Percentiles rank a stretch among this genome's conserved stretches.
Conservation (phyloP, 192 early-diverging fungal species). For the Coemansia sp. region DNA sequence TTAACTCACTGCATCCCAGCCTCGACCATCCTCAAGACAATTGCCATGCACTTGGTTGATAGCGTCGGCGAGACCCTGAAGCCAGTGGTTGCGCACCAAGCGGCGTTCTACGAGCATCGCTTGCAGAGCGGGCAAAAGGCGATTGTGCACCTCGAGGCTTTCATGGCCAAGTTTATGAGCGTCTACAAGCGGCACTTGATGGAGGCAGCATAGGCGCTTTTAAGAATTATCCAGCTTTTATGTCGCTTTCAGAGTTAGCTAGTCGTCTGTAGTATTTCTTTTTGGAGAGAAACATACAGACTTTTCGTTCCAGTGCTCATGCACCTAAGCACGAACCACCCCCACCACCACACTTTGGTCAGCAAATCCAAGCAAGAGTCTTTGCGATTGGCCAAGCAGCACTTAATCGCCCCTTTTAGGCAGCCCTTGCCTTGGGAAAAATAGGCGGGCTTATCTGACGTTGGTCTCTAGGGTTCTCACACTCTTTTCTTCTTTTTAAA, state of each 20-base stretch:
- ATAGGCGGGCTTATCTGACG: slow-evolving; percentile 1
- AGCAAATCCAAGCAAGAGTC: neutral
- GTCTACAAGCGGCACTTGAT: slow-evolving; percentile 80
- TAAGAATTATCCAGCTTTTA: neutral
- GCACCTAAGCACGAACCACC: neutral
- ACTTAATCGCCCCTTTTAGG: slow-evolving; percentile 2
- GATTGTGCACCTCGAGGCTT: slow-evolving; percentile 96
- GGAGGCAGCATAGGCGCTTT: slow-evolving; percentile 19
- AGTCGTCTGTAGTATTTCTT: no score
- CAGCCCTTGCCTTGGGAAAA: slow-evolving; percentile 2
- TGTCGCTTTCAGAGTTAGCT: no score
- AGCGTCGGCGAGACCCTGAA: slow-evolving; percentile 73
- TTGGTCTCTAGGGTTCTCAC: neutral
- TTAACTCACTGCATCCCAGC: slow-evolving; percentile 90
- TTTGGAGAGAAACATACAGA: no score
- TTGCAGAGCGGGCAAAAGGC: slow-evolving; percentile 85
- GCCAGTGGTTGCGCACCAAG: slow-evolving; percentile 68
- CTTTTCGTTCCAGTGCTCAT: no score
- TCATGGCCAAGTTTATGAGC: slow-evolving; percentile 90
- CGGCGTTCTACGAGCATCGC: slow-evolving; percentile 91
- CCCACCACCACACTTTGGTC: slow-evolving; percentile 2
- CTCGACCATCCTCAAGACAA: slow-evolving; percentile 76
- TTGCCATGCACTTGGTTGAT: slow-evolving; percentile 74
- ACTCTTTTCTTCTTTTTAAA: slow-evolving; percentile 12
- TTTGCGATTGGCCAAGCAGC: slow-evolving; percentile 16